These are phyloP conservation scores for Hamigera avellanea DNA, from an alignment of 495 filamentous ascomycete genomes.

Conservation along the genomic window DNA sequence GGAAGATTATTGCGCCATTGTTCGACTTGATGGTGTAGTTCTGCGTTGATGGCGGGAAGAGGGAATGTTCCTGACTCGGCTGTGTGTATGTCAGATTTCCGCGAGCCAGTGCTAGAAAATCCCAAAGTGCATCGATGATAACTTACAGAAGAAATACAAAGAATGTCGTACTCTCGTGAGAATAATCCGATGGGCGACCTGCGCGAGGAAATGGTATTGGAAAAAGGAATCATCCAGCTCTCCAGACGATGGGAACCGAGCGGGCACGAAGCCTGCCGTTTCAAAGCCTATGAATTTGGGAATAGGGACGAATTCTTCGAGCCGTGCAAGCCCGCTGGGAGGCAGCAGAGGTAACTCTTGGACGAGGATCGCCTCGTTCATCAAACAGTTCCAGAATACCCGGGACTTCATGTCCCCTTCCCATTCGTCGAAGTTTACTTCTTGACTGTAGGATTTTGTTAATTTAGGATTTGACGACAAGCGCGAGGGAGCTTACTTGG, in stretches of 20 bases:
- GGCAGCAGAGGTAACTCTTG: slow-evolving; percentile 40
- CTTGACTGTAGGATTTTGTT: slow-evolving; percentile 17
- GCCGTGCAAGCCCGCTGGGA: slow-evolving; percentile 30
- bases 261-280: slow-evolving; percentile 21
- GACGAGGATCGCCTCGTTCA: slow-evolving; percentile 38
- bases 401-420: slow-evolving; percentile 40
- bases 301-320: slow-evolving; percentile 35
- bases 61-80: slow-evolving; percentile 35
- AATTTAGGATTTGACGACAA: background rate
- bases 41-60: slow-evolving; percentile 31
- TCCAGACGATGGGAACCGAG: slow-evolving; percentile 15
- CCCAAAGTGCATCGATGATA: background rate
- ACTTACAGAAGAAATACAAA: slow-evolving; percentile 37
- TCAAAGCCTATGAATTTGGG: slow-evolving; percentile 37
- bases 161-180: slow-evolving; percentile 36
- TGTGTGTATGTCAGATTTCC: slow-evolving; percentile 6
- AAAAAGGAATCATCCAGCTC: slow-evolving; percentile 35
- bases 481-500: slow-evolving; percentile 24
- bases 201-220: slow-evolving; percentile 39
- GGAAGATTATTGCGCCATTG: slow-evolving; percentile 38
- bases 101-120: background rate
- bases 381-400: slow-evolving; percentile 38
- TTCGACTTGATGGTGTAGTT: slow-evolving; percentile 35
- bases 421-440: slow-evolving; percentile 36
- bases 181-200: slow-evolving; percentile 38